Base-by-base conservation (phyloP, 352 stramenopile genomes). In the Sclerospora graminicola region DNA sequence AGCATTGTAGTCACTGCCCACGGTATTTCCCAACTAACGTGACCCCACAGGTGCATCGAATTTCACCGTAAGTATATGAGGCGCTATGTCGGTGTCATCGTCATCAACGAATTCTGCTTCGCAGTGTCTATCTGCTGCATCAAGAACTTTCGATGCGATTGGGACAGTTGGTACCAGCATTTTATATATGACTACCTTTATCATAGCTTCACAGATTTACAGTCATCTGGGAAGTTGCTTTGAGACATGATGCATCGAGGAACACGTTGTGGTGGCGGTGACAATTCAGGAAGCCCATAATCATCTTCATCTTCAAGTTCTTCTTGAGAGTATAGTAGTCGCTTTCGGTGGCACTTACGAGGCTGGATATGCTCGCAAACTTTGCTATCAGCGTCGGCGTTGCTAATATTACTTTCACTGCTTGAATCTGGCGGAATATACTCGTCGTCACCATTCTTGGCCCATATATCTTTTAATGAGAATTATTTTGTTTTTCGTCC, bases 1-100 rank as follows among this genome's bases (percentile, higher is more conserved):
- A 74, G 48, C 78, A 89, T 51, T 84, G 69, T 3, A 87, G 16
- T 74, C 78, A 89, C 21, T 68, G 63, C 0, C 78, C 78, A 4
- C 58, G 54, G 39, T 89, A 89, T 6, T 48, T 39, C 1, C 56
- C 64, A 9, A 82, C 62, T 14, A 53, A 62, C 8, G 53, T 64
- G 23, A 59, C 57, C 6, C 72, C 72, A 20, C 78, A 89, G 1
- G 59, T 36, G 44, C 78, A 89, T 27, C 53, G 61, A 50, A 87
- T 84, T 10, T 73, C 54, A 16, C 63, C 69, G 15, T 68, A 50
- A n/a, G 69, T 42, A 23, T 49, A 35, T 5, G 31, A 48, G 10
- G 29, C 33, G 52, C 31, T 47, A 55, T 50, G 18, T 53, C 50
- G n/a, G 40, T 29, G 23, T 57, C 56, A 11, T 54, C n/a, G 37